Evolutionary conservation across 1,284 basidiomycete genomes (phyloP).

Genomic region (Ustilago lituana): DNA sequence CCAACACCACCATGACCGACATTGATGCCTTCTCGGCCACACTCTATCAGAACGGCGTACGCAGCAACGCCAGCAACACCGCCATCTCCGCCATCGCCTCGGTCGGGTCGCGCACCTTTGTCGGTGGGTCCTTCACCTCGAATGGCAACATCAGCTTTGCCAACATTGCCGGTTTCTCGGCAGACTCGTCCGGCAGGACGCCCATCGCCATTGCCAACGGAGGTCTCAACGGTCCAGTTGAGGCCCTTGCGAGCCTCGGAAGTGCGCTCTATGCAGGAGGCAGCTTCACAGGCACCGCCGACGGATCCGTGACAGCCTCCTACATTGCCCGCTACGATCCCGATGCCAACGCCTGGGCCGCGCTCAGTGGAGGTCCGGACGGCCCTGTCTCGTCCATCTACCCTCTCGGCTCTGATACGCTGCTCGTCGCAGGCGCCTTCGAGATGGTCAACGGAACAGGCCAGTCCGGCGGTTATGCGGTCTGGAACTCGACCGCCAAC

Average conservation of each 20-base stretch:
- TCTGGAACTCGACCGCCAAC: slow-evolving; percentile 76
- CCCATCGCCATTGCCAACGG: slow-evolving; percentile 69
- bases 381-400: slow-evolving; percentile 76
- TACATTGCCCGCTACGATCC: slow-evolving; percentile 82
- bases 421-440: slow-evolving; percentile 82
- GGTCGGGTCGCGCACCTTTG: slow-evolving; percentile 71
- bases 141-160: slow-evolving; percentile 73
- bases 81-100: slow-evolving; percentile 72
- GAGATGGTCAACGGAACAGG: slow-evolving; percentile 70
- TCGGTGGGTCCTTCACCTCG: slow-evolving; percentile 80
- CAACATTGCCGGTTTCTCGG: slow-evolving; percentile 80
- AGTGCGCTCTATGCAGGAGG: slow-evolving; percentile 82
- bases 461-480: slow-evolving; percentile 77
- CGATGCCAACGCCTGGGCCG: slow-evolving; percentile 74
- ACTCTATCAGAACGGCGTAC: slow-evolving; percentile 70
- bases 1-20: slow-evolving; percentile 73
- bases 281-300: slow-evolving; percentile 78
- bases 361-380: slow-evolving; percentile 80
- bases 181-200: slow-evolving; percentile 70
- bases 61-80: slow-evolving; percentile 45
- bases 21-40: slow-evolving; percentile 75
- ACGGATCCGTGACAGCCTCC: slow-evolving; percentile 69
- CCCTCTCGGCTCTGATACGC: slow-evolving; percentile 70
- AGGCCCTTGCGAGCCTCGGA: slow-evolving; percentile 50
- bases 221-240: slow-evolving; percentile 66